phyloP scores from a whole-genome alignment of 441 rosid species.

The Corymbia calophylla region DNA sequence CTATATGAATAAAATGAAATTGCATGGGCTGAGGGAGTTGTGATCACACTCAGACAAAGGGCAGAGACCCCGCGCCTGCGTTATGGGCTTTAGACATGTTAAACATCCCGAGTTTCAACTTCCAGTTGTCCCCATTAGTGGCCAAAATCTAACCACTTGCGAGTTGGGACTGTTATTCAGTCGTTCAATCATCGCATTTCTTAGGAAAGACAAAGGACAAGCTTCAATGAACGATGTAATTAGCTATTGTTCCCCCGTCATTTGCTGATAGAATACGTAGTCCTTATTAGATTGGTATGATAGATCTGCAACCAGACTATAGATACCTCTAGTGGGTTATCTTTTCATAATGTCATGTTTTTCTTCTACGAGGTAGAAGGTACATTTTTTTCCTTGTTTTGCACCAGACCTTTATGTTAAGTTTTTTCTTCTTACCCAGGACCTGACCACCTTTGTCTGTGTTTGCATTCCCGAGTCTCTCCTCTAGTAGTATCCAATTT shows the following conservation, averaged over 20 bases:
- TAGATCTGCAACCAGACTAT: fast-evolving
- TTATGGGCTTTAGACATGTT: background rate
- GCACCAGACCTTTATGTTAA: background rate
- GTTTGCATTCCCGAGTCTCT: slow-evolving; percentile 99
- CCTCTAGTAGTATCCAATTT: slow-evolving; percentile 19
- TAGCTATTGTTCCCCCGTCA: too few species aligned
- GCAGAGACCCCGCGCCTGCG: background rate
- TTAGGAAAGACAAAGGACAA: background rate
- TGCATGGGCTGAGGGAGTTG: background rate
- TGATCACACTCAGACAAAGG: background rate
- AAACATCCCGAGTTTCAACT: background rate
- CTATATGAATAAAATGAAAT: background rate
- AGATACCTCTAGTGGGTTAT: background rate
- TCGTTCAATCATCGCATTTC: background rate
- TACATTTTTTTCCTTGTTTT: background rate
- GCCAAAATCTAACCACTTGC: background rate
- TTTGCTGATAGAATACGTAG: fast-evolving
- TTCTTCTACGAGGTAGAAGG: too few species aligned
- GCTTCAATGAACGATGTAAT: background rate
- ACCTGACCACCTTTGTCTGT: slow-evolving; percentile 90
- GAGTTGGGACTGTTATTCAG: background rate
- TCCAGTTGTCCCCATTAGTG: background rate
- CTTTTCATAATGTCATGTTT: background rate
- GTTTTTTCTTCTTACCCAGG: slow-evolving; percentile 38
- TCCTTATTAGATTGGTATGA: fast-evolving